A percentile compares a stretch with the other conserved stretches of the same genome.
These are phyloP conservation scores for Sarocladiaceae sp. DNA, from an alignment of 2,329 filamentous ascomycete species.

Conservation along the genomic window DNA sequence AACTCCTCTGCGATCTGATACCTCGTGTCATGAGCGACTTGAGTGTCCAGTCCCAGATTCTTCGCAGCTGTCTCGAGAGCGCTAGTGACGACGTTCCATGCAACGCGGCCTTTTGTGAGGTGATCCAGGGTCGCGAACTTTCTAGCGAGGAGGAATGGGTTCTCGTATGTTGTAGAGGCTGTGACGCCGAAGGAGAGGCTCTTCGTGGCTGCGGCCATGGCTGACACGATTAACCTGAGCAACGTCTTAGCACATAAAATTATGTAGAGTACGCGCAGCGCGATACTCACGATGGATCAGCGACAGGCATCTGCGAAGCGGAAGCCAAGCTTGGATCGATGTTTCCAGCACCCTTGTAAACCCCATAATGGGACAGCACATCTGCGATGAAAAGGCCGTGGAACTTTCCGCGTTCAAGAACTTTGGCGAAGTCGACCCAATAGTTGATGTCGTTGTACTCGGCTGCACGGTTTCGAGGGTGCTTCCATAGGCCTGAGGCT, in stretches of 20 bases:
- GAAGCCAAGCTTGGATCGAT: background rate
- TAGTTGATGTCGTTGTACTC: conserved; percentile 58
- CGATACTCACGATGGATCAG: background rate
- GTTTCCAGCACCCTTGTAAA: conserved; percentile 9
- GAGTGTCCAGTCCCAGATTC: conserved; percentile 53
- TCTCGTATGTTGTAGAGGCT: conserved; percentile 58
- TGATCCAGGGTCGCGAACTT: conserved; percentile 60
- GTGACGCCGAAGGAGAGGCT: conserved; percentile 61
- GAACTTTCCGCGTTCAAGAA: conserved; percentile 58
- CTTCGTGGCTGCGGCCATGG: conserved; percentile 64
- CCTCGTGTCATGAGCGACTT: conserved; percentile 57
- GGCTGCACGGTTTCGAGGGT: conserved; percentile 56
- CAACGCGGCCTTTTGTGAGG: conserved; percentile 55
- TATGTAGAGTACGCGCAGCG: no score
- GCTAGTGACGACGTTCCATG: conserved; percentile 62
- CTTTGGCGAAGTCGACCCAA: conserved; percentile 60
- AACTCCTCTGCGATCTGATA: conserved; percentile 61
- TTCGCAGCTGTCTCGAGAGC: conserved; percentile 53
- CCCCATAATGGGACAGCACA: conserved; percentile 60
- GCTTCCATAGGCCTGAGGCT: conserved; percentile 29
- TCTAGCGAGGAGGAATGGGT: conserved; percentile 58
- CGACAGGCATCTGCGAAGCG: background rate
- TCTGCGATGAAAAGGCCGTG: conserved; percentile 64
- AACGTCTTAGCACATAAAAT: no score
- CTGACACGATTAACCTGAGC: conserved; percentile 51